Base-by-base conservation (phyloP, 345 rosid species). In the Geranium brycei region DNA sequence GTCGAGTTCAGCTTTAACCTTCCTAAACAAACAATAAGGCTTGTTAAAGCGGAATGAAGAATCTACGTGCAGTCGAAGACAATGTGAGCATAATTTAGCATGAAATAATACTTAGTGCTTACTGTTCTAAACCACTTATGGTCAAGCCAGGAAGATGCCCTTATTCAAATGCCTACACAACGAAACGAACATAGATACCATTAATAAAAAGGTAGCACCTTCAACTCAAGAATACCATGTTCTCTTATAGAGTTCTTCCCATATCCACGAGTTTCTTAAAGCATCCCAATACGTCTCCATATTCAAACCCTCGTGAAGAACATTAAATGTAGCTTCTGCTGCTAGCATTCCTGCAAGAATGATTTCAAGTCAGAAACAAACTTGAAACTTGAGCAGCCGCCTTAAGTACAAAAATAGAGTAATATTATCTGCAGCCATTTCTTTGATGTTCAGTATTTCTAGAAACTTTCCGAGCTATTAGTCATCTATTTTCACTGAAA, bases 101-200 rank as follows among this genome's bases (percentile, higher is more conserved):
- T 5, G 51, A 68, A 53, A n/a, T 57, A 73, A 68, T 61, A 19
- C 19, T 31, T 32, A 60, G 63, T 40, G 64, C 89, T 82, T 89
- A 92, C 95, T 80, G 91, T 71, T 92, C 98, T 67, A 89, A 64
- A 19, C 80, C 93, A 63, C 91, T 81, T 19, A 92, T 41, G 6
- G 93, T 91, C 73, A 89, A 61, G 67, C 98, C 98, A 69, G 96
- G 95, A 71, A 89, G 38, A 60, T 89, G 82, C 38, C 95, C 96
- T 78, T 87, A 76, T 69, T 92, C 91, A 38, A 92, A 92, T 23
- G 91, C 98, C 96, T 89, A 65, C 73, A 80, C 30, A 12, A n/a
- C n/a, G n/a, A n/a, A n/a, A n/a, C n/a, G 18, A 57, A 62, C 55
- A 66, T 57, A 66, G 66, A 56, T 51, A 62, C 12, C 19, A 19